These are phyloP conservation scores for Notholithocarpus densiflorus DNA, from an alignment of 306 rosid species.

Conservation along the genomic window DNA sequence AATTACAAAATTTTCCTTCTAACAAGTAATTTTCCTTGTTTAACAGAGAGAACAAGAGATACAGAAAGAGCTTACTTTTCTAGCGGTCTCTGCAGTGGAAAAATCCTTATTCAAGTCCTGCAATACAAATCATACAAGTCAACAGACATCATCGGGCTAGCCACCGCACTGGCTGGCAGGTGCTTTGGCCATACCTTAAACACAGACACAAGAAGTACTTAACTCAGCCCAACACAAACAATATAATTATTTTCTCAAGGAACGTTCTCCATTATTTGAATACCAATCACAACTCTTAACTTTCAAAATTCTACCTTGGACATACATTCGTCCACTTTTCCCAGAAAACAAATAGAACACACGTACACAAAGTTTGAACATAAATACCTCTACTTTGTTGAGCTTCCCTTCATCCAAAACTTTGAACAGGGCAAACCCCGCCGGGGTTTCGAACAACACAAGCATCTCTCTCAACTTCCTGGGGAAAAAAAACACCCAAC, in stretches of 20 bases:
- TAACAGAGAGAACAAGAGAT: background rate
- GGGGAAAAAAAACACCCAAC: slow-evolving; percentile 6
- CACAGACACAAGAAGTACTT: background rate
- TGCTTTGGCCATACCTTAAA: background rate
- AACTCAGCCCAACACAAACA: background rate
- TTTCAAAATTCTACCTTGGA: background rate
- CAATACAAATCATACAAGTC: background rate
- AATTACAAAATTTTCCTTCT: background rate
- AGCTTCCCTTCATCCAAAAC: slow-evolving; percentile 81
- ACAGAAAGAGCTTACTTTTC: slow-evolving; percentile 48
- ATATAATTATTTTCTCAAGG: background rate
- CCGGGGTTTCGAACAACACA: slow-evolving; percentile 69
- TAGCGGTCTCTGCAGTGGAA: slow-evolving; percentile 61
- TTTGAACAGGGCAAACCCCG: slow-evolving; percentile 78
- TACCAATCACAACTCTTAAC: background rate
- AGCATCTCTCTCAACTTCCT: slow-evolving; percentile 47
- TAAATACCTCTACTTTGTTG: slow-evolving; percentile 64
- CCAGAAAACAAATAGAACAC: background rate
- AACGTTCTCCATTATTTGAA: background rate
- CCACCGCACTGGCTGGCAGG: background rate
- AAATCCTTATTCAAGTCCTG: slow-evolving; percentile 75
- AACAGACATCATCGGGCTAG: background rate
- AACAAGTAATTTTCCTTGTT: background rate
- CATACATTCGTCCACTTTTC: background rate
- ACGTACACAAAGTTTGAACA: background rate